Conservation (phyloP, 169 alveolate species). For the Plasmodium cynomolgi region DNA sequence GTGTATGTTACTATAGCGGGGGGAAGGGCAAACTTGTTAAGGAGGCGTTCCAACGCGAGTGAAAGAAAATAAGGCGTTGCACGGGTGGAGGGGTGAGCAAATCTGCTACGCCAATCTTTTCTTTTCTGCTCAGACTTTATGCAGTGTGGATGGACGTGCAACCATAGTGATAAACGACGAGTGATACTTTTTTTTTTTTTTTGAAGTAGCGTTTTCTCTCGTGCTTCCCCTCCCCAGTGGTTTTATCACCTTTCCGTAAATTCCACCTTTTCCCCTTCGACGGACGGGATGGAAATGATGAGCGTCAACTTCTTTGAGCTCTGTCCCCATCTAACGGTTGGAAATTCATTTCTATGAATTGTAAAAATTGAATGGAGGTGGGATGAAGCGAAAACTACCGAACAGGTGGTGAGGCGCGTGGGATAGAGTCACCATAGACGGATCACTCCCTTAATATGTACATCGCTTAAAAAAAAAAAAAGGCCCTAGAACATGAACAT, state of each 20-base stretch:
- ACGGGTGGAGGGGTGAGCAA: neutral
- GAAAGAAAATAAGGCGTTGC: neutral
- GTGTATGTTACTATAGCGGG: constrained; percentile 31
- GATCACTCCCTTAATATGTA: neutral
- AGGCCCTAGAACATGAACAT: neutral
- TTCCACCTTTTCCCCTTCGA: constrained; percentile 28
- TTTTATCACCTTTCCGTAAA: constrained; percentile 66
- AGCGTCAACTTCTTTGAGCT: constrained; percentile 45
- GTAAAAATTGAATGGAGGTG: neutral
- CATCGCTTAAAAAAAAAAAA: neutral
- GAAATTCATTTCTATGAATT: constrained; percentile 25
- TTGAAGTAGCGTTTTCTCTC: neutral
- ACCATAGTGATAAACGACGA: neutral
- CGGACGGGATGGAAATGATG: constrained; percentile 28
- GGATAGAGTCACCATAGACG: neutral
- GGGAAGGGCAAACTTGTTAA: neutral
- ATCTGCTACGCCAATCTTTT: neutral
- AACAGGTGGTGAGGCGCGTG: neutral
- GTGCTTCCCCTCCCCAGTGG: neutral
- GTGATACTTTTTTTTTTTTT: neutral
- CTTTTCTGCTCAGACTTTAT: neutral
- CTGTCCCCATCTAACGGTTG: constrained; percentile 76
- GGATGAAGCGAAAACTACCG: neutral
- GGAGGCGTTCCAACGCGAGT: neutral
- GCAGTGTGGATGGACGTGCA: neutral